Percentiles rank a stretch among this genome's conserved stretches.
Evolutionary conservation across 768 basidiomycete genomes (phyloP).

Genomic region (Tylopilus sp.): DNA sequence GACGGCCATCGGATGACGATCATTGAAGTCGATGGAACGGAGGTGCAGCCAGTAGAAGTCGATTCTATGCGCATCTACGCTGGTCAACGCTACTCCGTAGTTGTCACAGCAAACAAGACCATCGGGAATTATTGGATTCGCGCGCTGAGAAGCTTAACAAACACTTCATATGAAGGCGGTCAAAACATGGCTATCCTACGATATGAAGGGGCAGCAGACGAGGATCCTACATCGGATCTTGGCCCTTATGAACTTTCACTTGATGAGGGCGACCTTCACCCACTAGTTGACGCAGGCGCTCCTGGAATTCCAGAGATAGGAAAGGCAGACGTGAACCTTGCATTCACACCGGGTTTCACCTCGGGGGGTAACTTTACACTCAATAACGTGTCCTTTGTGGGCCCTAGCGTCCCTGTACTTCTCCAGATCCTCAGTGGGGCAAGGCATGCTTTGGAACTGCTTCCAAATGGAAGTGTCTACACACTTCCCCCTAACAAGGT

Average conservation of each 20-base stretch:
- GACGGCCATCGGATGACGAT: not conserved
- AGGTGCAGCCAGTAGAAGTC: not conserved
- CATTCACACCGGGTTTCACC: not conserved
- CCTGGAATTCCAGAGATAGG: not conserved
- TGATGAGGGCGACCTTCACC: not conserved
- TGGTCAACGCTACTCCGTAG: constrained; percentile 27
- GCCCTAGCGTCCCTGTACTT: constrained; percentile 24
- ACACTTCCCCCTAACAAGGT: constrained; percentile 32
- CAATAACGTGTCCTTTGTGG: not conserved
- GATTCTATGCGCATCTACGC: not conserved
- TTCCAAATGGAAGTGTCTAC: constrained; percentile 37
- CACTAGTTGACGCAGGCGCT: not conserved
- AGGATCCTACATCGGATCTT: not conserved
- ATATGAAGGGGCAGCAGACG: not conserved
- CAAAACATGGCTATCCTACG: not conserved
- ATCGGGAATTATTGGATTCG: constrained; percentile 57
- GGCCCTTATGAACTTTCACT: not conserved
- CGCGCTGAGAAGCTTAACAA: constrained; percentile 32
- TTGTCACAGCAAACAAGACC: constrained; percentile 23
- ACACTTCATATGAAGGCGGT: not conserved
- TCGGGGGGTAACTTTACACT: not conserved
- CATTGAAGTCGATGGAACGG: not conserved
- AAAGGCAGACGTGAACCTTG: constrained; percentile 1
- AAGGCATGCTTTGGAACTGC: constrained; percentile 38
- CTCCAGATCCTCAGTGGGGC: constrained; percentile 43